Evolutionary conservation across 2,329 filamentous ascomycete genomes (phyloP), one percentile per base, ranked within the genome.

Genomic region (Xylariaceae sp.): DNA sequence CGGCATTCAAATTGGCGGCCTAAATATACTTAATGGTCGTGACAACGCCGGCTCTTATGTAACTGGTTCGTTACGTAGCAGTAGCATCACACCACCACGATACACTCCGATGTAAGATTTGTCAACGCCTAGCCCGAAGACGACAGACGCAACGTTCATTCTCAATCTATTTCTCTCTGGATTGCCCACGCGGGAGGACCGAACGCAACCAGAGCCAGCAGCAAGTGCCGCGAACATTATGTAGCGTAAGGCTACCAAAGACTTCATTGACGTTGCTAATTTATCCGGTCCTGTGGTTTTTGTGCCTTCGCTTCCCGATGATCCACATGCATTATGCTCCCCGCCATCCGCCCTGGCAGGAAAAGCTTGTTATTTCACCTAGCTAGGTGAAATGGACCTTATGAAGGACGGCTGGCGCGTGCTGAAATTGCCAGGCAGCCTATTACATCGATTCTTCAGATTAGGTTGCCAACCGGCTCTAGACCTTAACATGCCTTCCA

Each of bases 221-320:
- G 29, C 12, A 49, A 62, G 46, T 48, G 39, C 46, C 45, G 49
- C 14, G 26, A 34, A 21, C 23, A 31, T 29, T 19, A 48, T 51
- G 47, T 46, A 23, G 45, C 43, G 28, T 17, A 23, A 24, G 3
- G 36, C 28, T 26, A 29, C 28, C 37, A 29, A 16, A 24, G 40
- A 49, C 40, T 11, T 54, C 41, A 50, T 24, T 41, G 3, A 26
- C 28, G 16, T 45, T 34, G 54, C 39, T 31, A 37, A 64, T 68
- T 68, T 67, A 68, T 40, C 65, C 65, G 63, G 56, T 21, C 58
- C 48, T 60, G 19, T 57, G 46, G 40, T 47, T 56, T 51, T 39
- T 47, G n/a, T 39, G 37, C 36, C 41, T 58, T 58, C 50, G 50
- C 55, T 49, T 57, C 48, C 56, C 48, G 44, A 49, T 51, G 56